Conservation (phyloP, 1,139 yeast species). For the Candida tetrigidarum region DNA sequence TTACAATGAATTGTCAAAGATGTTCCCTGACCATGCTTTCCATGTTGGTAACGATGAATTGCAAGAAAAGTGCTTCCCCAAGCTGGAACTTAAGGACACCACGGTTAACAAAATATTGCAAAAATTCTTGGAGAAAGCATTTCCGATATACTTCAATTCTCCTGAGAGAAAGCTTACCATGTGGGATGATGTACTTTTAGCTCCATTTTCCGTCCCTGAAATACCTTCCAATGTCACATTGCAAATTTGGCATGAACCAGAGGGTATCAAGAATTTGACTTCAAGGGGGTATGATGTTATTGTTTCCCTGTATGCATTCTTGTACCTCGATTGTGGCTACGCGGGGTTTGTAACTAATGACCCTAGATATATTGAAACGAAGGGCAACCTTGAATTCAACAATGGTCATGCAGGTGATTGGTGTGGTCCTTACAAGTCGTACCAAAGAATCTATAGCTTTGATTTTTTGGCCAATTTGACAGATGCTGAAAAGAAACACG, state of each 20-base stretch:
- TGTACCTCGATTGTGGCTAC: conserved; percentile 52
- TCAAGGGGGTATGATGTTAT: conserved; percentile 46
- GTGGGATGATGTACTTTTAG: conserved; percentile 54
- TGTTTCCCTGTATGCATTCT: conserved; percentile 39
- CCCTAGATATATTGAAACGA: conserved; percentile 34
- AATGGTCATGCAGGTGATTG: conserved; percentile 46
- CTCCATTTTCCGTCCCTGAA: conserved; percentile 24
- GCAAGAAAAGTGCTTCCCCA: conserved; percentile 37
- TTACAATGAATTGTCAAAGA: conserved; percentile 37
- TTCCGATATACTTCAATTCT: conserved; percentile 37
- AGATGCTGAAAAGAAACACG: conserved; percentile 32
- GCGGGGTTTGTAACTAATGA: conserved; percentile 49
- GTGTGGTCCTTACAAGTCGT: conserved; percentile 55
- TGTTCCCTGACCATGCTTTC: conserved; percentile 43
- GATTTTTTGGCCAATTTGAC: conserved; percentile 42
- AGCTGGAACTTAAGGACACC: conserved; percentile 12
- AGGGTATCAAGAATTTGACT: conserved; percentile 33
- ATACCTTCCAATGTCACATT: conserved; percentile 38
- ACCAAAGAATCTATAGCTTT: conserved; percentile 50
- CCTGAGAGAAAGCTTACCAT: conserved; percentile 34
- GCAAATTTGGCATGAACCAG: conserved; percentile 45
- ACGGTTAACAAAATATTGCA: conserved; percentile 38
- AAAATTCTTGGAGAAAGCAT: conserved; percentile 41
- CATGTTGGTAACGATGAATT: conserved; percentile 55
- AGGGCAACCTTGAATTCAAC: conserved; percentile 31